Base-by-base conservation (phyloP, 352 stramenopile genomes). In the Phytopythium ostracodes region DNA sequence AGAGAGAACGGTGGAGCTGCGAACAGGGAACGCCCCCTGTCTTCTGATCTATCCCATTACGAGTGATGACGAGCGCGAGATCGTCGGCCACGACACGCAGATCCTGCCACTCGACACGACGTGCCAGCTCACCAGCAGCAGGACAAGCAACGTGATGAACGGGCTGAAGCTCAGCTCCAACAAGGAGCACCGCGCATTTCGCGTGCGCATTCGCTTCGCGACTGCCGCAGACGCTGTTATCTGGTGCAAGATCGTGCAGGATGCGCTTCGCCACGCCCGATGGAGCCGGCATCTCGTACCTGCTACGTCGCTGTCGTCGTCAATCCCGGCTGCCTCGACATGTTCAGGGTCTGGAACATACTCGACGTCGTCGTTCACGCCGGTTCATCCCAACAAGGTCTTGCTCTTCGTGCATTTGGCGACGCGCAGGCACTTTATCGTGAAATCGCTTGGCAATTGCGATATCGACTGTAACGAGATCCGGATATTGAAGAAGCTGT, bases 181-280 rank as follows among this genome's bases (percentile, higher is more conserved):
- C 42, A 58, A 56, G 25, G 35, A 59, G 58, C 18, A 54, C 20
- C 46, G 52, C 36, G 25, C 31, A 0, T 65, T 84, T 11, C 71
- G 73, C 12, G 15, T 87, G 20, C 68, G 73, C 4, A 67, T 87
- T 14, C 77, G 76, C n/a, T 87, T 89, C 29, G 33, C 63, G 17
- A 89, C 73, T 6, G n/a, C 63, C 17, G 77, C 76, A 0, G 77
- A 90, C 55, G 78, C 78, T 8, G 49, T 44, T 8, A 84, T 87
- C 35, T 90, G 80, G 80, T 53, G 36, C n/a, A 66, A 61, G 9
- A 33, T 87, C 14, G 17, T 90, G 11, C 62, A 64, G 15, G 67
- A 82, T 17, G 47, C 72, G n/a, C 44, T 88, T 27, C 36, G 44
- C 7, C 67, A 81, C 43, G 80, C 80, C 2, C 57, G 56, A 9